Evolutionary conservation across 768 basidiomycete genomes (phyloP).

Genomic region (Amanita brunnescens): DNA sequence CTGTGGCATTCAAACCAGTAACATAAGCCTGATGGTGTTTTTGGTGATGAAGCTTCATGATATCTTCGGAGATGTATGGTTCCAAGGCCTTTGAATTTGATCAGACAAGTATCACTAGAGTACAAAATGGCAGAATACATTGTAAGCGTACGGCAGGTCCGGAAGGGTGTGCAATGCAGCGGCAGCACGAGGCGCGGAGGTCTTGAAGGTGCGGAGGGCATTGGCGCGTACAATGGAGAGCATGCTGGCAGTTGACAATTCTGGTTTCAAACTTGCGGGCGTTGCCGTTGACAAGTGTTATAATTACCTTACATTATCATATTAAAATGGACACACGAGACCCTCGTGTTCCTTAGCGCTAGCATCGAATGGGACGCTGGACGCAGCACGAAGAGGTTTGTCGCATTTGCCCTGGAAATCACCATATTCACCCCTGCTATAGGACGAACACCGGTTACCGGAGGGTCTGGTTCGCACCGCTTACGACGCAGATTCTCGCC

Average conservation of each 20-base stretch:
- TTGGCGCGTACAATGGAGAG: slow-evolving; percentile 38
- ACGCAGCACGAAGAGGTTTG: slow-evolving; percentile 28
- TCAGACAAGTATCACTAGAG: background rate
- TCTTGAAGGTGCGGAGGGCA: slow-evolving; percentile 31
- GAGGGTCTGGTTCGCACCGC: slow-evolving; percentile 40
- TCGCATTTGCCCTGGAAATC: background rate
- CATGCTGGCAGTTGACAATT: slow-evolving; percentile 26
- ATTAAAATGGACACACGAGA: background rate
- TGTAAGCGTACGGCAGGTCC: slow-evolving; percentile 69
- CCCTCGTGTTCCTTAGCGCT: background rate
- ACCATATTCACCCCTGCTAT: background rate
- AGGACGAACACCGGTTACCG: slow-evolving; percentile 34
- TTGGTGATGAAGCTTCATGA: slow-evolving; percentile 90
- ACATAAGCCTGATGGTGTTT: slow-evolving; percentile 95
- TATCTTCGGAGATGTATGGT: slow-evolving; percentile 83
- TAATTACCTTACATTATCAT: background rate
- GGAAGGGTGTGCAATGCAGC: slow-evolving; percentile 67
- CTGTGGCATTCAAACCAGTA: slow-evolving; percentile 88
- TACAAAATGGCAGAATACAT: slow-evolving; percentile 35
- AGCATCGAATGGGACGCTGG: slow-evolving; percentile 12
- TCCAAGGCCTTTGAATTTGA: slow-evolving; percentile 60
- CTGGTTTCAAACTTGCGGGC: background rate
- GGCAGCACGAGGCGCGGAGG: slow-evolving; percentile 25
- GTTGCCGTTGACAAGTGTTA: background rate
- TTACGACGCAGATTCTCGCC: slow-evolving; percentile 45